Base-by-base conservation (phyloP, 306 rosid species). In the Alnus rubra region DNA sequence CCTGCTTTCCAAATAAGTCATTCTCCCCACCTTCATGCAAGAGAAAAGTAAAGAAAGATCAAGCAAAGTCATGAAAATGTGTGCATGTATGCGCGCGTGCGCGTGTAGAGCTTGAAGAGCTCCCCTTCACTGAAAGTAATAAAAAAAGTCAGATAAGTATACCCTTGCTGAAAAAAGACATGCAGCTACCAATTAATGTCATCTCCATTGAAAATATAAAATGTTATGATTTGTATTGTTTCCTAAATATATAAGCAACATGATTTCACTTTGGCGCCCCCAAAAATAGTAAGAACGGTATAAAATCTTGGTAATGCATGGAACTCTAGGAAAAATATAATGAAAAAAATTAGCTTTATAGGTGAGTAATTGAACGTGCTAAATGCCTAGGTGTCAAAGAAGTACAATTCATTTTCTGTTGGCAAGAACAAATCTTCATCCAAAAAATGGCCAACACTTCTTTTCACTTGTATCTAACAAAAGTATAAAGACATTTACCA, bases 21-120 rank as follows among this genome's bases (percentile, higher is more conserved):
- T 80, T 78, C 47, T 71, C 75, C 74, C 78, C 83, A 72, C 87
- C 94, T 94, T 74, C 52, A 77, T 48, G 58, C 62, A 76, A 44
- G 42, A 73, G 39, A 84, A 48, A 80, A 19, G 47, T 62, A 76
- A 82, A 79, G 16, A 56, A 75, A 3, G 31, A 60, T 37, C 6
- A 39, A 3, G 51, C 7, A 39, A 39, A 67, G 49, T 33, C 14
- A 39, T 37, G 71, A 16, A 67, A 0, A 42, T 31, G 68, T 8
- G 42, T 60, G 68, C 1, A 7, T 5, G 4, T 7, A 7, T 5
- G 4, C 2, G 70, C 14, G n/a, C 7, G 44, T n/a, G n/a, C 8
- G 0, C 2, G 1, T 33, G 13, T n/a, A 67, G 30, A 67, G 71
- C 30, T 67, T 5, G 1, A 67, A 39, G 71, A 16, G 50, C 28